Percentiles rank a stretch among this genome's conserved stretches.
Conservation (phyloP, 2,329 filamentous ascomycete species). For the Fusarium poae region DNA sequence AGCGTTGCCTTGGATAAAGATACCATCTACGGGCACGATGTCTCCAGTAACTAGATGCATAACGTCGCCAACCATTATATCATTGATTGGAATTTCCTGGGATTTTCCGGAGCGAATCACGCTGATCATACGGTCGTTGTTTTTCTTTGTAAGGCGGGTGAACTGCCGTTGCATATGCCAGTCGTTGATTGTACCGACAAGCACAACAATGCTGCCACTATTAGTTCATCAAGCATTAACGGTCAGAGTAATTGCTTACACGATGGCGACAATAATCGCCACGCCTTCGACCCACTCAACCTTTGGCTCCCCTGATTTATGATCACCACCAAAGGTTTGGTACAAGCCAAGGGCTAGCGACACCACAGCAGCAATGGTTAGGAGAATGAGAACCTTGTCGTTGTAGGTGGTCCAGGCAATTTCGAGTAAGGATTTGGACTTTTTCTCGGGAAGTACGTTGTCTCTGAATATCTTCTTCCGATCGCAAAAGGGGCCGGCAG, state of each 20-base stretch:
- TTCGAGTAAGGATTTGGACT: slow-evolving; percentile 70
- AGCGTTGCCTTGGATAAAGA: slow-evolving; percentile 69
- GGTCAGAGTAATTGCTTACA: slow-evolving; percentile 48
- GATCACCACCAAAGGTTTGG: slow-evolving; percentile 69
- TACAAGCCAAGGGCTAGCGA: slow-evolving; percentile 79
- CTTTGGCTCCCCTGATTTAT: slow-evolving; percentile 62
- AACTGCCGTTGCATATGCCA: slow-evolving; percentile 78
- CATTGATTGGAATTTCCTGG: slow-evolving; percentile 72
- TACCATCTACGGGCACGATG: slow-evolving; percentile 77
- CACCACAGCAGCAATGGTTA: slow-evolving; percentile 76
- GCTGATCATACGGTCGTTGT: slow-evolving; percentile 74
- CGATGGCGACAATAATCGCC: slow-evolving; percentile 73
- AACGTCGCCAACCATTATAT: slow-evolving; percentile 77
- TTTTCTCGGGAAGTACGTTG: slow-evolving; percentile 74
- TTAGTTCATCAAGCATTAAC: slow-evolving; percentile 48
- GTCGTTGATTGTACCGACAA: slow-evolving; percentile 74
- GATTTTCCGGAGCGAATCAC: slow-evolving; percentile 76
- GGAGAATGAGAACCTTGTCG: slow-evolving; percentile 78
- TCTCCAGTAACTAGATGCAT: slow-evolving; percentile 78
- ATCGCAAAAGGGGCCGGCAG: slow-evolving; percentile 44
- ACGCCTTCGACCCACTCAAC: slow-evolving; percentile 78
- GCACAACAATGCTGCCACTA: slow-evolving; percentile 64
- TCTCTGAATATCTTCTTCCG: slow-evolving; percentile 64
- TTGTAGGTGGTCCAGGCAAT: slow-evolving; percentile 79
- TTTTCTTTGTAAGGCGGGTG: slow-evolving; percentile 71